Evolutionary conservation across 2,329 filamentous ascomycete species (phyloP), one percentile per base, ranked within the genome.

Genomic region (Zymoseptoria pseudotritici): DNA sequence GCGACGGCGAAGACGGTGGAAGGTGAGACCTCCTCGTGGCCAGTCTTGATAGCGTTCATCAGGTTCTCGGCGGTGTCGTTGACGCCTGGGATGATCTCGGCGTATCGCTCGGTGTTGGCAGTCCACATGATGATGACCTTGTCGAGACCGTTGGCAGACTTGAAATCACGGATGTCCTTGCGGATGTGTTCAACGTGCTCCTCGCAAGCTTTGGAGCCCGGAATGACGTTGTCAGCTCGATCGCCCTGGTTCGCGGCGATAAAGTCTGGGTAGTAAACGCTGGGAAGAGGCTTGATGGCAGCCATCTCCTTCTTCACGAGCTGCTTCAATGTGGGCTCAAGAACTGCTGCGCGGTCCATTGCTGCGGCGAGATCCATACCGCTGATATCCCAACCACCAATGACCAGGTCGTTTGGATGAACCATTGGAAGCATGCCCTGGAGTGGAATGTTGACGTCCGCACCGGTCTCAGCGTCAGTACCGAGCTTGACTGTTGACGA

Each of bases 211-310:
- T 94, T 95, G 76, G 81, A 83, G 56, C 94, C 94, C 64, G 88
- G 79, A 54, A 97, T 76, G 64, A 96, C 72, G 71, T 99, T 97
- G 79, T 99, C 91, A 66, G 93, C 94, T 71, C 94, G 89, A 72
- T 92, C 91, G 76, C 94, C 92, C 80, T 99, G 94, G 81, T 99
- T 99, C 74, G 94, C 90, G 67, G 94, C 94, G 73, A 99, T 99
- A 82, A 99, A 99, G 78, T 97, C 94, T 1, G 94, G 94, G 77
- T 99, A 99, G 84, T 99, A 99, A 78, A 97, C 89, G 77, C 89
- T 93, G 22, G 91, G 93, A 65, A 97, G 84, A 29, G 94, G 94
- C 69, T 87, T 86, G 86, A 97, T 89, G 69, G 82, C 80, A 63
- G 86, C 80, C 91, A 97, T 93, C 79, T 97, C 90, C 83, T 97